phyloP scores from a whole-genome alignment of 345 rosid genomes.

The Cardiospermum halicacabum region DNA sequence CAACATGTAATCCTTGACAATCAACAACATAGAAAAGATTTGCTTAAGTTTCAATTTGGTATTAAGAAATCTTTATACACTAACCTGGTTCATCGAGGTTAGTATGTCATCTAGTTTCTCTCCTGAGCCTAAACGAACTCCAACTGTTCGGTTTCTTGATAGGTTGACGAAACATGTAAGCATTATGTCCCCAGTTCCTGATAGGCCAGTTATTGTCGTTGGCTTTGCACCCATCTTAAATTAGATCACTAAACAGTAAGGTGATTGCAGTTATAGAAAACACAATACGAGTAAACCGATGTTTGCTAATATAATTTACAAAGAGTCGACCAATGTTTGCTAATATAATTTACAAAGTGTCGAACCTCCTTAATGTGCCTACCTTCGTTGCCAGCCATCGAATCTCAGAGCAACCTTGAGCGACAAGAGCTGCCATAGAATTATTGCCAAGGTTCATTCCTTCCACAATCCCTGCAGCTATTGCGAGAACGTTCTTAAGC shows the following conservation, averaged over 20 bases:
- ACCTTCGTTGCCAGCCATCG: conserved; percentile 97
- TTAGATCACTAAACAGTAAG: conserved; percentile 1
- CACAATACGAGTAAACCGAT: no score
- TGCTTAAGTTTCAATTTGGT: no score
- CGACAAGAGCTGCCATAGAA: conserved; percentile 96
- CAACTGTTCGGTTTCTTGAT: conserved; percentile 85
- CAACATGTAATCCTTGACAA: background rate
- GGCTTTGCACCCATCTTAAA: conserved; percentile 93
- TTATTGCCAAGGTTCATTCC: conserved; percentile 94
- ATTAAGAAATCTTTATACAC: no score
- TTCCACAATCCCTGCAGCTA: conserved; percentile 93
- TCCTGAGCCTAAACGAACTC: conserved; percentile 91
- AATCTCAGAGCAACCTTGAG: conserved; percentile 95
- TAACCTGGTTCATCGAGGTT: conserved; percentile 84
- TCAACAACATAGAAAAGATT: conserved; percentile 12
- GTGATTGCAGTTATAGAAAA: background rate
- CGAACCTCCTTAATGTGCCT: conserved; percentile 39
- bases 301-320: background rate
- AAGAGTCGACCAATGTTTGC: background rate
- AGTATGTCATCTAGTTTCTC: conserved; percentile 81
- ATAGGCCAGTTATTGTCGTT: conserved; percentile 77
- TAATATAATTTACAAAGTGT: background rate
- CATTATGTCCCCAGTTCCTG: conserved; percentile 97
- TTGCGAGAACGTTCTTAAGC: conserved; percentile 87
- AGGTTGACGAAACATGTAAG: conserved; percentile 92